Conservation (phyloP, 2,329 filamentous ascomycete species). For the Calonectria pauciramosa region DNA sequence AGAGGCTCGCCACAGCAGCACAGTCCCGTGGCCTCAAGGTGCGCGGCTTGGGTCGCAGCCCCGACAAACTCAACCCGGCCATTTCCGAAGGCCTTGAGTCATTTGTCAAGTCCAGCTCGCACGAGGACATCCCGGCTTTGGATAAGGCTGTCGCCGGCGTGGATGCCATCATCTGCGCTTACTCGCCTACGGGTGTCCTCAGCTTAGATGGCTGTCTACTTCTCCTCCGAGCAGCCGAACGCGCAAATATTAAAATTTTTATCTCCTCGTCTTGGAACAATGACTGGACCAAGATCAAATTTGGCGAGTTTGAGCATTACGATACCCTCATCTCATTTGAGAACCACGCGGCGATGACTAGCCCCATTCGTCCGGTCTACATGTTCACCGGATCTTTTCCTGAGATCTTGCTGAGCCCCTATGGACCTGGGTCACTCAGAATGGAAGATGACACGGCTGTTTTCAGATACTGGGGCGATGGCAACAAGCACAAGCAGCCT, state of each 20-base stretch:
- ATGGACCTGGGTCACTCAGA: not conserved
- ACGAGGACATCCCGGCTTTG: conserved; percentile 50
- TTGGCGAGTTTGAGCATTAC: not conserved
- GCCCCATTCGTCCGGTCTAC: not conserved
- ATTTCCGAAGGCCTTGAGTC: not conserved
- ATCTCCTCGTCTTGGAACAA: not conserved
- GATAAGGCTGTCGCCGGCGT: conserved; percentile 50
- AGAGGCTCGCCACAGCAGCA: not conserved
- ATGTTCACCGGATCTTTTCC: not conserved
- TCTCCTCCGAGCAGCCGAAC: not conserved
- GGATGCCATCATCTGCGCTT: conserved; percentile 49
- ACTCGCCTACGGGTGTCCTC: not conserved
- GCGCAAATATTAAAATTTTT: not conserved
- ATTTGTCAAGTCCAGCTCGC: conserved; percentile 33
- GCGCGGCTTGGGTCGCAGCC: not conserved
- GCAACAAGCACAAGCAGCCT: not conserved
- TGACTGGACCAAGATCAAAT: not conserved
- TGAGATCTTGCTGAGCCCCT: not conserved
- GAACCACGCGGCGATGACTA: not conserved
- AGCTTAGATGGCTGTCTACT: not conserved
- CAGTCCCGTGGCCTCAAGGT: not conserved
- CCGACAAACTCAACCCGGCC: not conserved
- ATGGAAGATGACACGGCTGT: not conserved
- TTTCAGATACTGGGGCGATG: not conserved
- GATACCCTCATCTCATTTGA: not conserved